These are phyloP conservation scores for Penicillium sp. DNA, from an alignment of 2,329 filamentous ascomycete species.

Conservation along the genomic window DNA sequence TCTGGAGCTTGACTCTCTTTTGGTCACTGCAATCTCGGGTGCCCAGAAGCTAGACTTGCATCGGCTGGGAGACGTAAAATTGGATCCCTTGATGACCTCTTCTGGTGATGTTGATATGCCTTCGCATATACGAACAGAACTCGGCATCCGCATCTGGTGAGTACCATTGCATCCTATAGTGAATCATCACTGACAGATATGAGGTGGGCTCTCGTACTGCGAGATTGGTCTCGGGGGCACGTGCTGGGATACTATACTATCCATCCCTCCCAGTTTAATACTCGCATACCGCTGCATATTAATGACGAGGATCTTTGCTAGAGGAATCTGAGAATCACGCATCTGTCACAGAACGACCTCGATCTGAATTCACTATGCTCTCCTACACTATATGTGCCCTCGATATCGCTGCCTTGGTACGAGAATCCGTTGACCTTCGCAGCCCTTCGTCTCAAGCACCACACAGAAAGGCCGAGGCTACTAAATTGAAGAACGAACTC, in stretches of 20 bases:
- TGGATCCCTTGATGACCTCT: not conserved
- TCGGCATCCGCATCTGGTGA: constrained; percentile 8
- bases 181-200: not conserved
- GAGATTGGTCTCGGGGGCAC: constrained; percentile 21
- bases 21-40: constrained; percentile 15
- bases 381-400: constrained; percentile 8
- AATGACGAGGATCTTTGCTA: constrained; percentile 13
- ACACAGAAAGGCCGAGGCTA: not conserved
- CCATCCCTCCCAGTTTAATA: constrained; percentile 16
- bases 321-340: not conserved
- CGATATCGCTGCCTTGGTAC: constrained; percentile 1
- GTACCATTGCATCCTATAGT: not conserved
- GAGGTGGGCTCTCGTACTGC: constrained; percentile 17
- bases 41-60: constrained; percentile 13
- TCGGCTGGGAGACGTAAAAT: constrained; percentile 6
- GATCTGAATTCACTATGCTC: constrained; percentile 13
- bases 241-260: constrained; percentile 18
- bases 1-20: constrained; percentile 9
- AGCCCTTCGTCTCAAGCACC: not conserved
- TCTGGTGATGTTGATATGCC: not conserved
- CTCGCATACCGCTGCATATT: constrained; percentile 16
- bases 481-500: not conserved
- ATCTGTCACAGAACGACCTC: constrained; percentile 1
- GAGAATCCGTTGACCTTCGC: constrained; percentile 5
- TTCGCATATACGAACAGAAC: constrained; percentile 3